These are phyloP conservation scores for Nannizziopsis arthrosporioides DNA, from an alignment of 2,329 filamentous ascomycete species.

Conservation along the genomic window DNA sequence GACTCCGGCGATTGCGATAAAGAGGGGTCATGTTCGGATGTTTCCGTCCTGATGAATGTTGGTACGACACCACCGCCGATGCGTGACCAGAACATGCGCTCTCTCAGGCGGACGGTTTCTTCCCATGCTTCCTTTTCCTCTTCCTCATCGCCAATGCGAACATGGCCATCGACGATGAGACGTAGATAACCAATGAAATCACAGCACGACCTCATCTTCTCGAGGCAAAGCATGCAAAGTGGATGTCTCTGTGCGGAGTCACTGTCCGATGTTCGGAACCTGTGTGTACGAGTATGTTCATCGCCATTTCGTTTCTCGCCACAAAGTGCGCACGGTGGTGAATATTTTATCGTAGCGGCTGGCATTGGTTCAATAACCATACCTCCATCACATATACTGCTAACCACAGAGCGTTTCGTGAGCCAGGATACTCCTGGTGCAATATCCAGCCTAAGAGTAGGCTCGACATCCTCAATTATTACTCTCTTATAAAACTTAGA, in stretches of 20 bases:
- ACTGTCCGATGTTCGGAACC: slow-evolving; percentile 78
- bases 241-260: slow-evolving; percentile 82
- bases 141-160: slow-evolving; percentile 70
- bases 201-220: slow-evolving; percentile 72
- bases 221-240: slow-evolving; percentile 77
- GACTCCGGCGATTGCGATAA: background rate
- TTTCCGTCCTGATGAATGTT: slow-evolving; percentile 30
- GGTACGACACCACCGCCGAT: slow-evolving; percentile 87
- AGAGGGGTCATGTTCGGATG: slow-evolving; percentile 15
- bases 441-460: slow-evolving; percentile 75
- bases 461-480: slow-evolving; percentile 83
- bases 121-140: slow-evolving; percentile 88
- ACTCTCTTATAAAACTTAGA: slow-evolving; percentile 89
- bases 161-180: slow-evolving; percentile 85
- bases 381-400: slow-evolving; percentile 69
- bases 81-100: slow-evolving; percentile 95
- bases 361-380: slow-evolving; percentile 84
- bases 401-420: slow-evolving; percentile 71
- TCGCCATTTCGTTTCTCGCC: slow-evolving; percentile 67
- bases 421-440: slow-evolving; percentile 91
- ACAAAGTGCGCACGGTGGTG: slow-evolving; percentile 69
- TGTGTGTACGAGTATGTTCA: slow-evolving; percentile 64
- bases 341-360: slow-evolving; percentile 40
- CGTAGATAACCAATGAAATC: slow-evolving; percentile 86
- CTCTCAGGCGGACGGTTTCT: slow-evolving; percentile 75